A percentile compares a stretch with the other conserved stretches of the same genome.
Conservation (phyloP, 2,329 filamentous ascomycete species). For the Herpotrichia juniperi region DNA sequence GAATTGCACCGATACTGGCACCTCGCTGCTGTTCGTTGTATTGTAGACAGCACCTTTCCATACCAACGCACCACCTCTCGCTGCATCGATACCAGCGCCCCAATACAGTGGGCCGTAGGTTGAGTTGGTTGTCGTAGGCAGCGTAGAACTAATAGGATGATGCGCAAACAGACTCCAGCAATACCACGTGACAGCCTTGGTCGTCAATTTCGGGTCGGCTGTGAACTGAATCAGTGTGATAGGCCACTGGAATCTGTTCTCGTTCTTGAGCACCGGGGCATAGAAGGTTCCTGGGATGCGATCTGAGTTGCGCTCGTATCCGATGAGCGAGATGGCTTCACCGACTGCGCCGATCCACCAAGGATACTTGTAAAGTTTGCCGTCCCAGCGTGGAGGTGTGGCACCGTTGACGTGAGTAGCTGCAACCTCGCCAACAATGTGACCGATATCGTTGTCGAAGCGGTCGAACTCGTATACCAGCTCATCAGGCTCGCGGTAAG, state of each 20-base stretch:
- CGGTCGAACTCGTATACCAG: constrained; percentile 44
- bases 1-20: constrained; percentile 8
- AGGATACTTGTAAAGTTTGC: constrained; percentile 14
- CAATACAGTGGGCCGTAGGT: constrained; percentile 9
- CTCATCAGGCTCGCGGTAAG: constrained; percentile 45
- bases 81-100: constrained; percentile 5
- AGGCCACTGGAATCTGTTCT: constrained; percentile 41
- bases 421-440: constrained; percentile 36
- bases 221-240: constrained; percentile 40
- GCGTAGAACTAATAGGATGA: constrained; percentile 31
- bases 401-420: constrained; percentile 18
- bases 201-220: constrained; percentile 33
- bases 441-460: constrained; percentile 37
- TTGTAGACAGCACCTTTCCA: constrained; percentile 13
- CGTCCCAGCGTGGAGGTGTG: constrained; percentile 3
- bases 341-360: constrained; percentile 60
- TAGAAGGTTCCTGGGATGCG: constrained; percentile 60
- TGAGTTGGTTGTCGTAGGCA: constrained; percentile 21
- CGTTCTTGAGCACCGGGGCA: constrained; percentile 40
- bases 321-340: constrained; percentile 67
- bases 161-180: constrained; percentile 35
- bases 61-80: not conserved
- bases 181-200: constrained; percentile 37
- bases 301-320: constrained; percentile 68
- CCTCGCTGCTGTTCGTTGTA: constrained; percentile 6